phyloP scores from a whole-genome alignment of 306 rosid genomes.

The Vigna mungo region DNA sequence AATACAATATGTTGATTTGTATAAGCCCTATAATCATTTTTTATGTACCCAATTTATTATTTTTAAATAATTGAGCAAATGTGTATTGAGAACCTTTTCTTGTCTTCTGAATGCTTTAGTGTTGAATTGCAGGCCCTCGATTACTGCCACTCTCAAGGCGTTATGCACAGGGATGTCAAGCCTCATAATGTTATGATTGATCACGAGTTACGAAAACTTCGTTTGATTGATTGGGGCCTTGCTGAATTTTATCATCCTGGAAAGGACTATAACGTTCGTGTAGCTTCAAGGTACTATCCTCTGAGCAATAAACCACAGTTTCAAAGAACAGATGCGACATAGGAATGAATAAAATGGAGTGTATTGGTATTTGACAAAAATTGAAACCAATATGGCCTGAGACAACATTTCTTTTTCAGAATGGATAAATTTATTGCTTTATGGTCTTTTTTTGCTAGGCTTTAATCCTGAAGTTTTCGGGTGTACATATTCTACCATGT shows the following conservation, averaged over 20 bases:
- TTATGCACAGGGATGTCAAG: constrained; percentile 87
- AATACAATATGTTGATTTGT: not conserved
- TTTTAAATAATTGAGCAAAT: not conserved
- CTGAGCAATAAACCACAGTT: not conserved
- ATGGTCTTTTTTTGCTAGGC: not conserved
- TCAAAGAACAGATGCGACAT: not conserved
- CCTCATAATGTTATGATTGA: constrained; percentile 91
- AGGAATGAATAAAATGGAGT: too few relatives aligned
- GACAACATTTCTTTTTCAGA: too few relatives aligned
- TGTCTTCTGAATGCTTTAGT: constrained; percentile 19
- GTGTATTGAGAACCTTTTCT: not conserved
- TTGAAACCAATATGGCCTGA: too few relatives aligned
- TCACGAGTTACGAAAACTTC: constrained; percentile 82
- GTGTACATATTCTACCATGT: not conserved
- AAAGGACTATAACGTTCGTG: constrained; percentile 85
- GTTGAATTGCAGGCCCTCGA: constrained; percentile 69
- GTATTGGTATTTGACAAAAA: too few relatives aligned
- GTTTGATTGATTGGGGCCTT: constrained; percentile 90
- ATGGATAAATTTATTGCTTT: not conserved
- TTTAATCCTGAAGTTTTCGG: not conserved
- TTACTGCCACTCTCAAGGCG: constrained; percentile 85
- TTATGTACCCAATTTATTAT: constrained; percentile 16
- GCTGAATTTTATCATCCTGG: constrained; percentile 89
- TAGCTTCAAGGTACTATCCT: constrained; percentile 70
- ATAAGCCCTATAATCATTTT: not conserved